These are phyloP conservation scores for Fusarium pseudograminearum DNA, from an alignment of 2,329 filamentous ascomycete species.

Conservation along the genomic window DNA sequence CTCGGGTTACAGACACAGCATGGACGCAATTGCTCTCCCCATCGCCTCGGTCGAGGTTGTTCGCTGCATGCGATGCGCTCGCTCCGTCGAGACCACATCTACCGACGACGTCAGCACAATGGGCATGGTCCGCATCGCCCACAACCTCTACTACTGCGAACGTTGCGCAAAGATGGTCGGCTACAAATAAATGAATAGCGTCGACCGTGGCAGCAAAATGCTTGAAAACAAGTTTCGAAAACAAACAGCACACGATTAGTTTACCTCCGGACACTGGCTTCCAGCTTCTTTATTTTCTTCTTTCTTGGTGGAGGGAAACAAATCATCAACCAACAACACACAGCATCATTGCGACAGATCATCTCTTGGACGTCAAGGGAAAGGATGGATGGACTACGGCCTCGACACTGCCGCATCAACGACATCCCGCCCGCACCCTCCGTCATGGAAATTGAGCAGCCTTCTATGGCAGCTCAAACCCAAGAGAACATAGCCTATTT, in stretches of 20 bases:
- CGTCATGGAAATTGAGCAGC: slow-evolving; percentile 9
- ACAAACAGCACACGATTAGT: not conserved
- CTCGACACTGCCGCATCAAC: slow-evolving; percentile 25
- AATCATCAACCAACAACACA: slow-evolving; percentile 22
- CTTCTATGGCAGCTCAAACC: not conserved
- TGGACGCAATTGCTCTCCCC: slow-evolving; percentile 61
- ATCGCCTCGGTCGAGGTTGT: slow-evolving; percentile 69
- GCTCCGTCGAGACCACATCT: slow-evolving; percentile 69
- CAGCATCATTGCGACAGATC: slow-evolving; percentile 20
- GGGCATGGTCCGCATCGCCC: slow-evolving; percentile 74
- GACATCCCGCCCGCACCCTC: slow-evolving; percentile 9
- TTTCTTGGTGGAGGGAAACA: slow-evolving; percentile 22
- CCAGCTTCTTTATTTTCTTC: slow-evolving; percentile 15
- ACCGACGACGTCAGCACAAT: slow-evolving; percentile 69
- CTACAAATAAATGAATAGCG: slow-evolving; percentile 63
- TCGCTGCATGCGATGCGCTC: slow-evolving; percentile 72
- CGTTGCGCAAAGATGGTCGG: slow-evolving; percentile 73
- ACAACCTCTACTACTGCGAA: slow-evolving; percentile 75
- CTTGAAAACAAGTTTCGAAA: slow-evolving; percentile 20
- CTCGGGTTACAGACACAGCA: slow-evolving; percentile 57
- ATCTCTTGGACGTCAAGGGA: slow-evolving; percentile 27
- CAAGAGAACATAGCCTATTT: slow-evolving; percentile 20
- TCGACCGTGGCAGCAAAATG: not conserved
- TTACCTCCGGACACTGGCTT: slow-evolving; percentile 5
- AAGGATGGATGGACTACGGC: slow-evolving; percentile 17